Conservation (phyloP, 306 rosid species). For the Arachis stenosperma region DNA sequence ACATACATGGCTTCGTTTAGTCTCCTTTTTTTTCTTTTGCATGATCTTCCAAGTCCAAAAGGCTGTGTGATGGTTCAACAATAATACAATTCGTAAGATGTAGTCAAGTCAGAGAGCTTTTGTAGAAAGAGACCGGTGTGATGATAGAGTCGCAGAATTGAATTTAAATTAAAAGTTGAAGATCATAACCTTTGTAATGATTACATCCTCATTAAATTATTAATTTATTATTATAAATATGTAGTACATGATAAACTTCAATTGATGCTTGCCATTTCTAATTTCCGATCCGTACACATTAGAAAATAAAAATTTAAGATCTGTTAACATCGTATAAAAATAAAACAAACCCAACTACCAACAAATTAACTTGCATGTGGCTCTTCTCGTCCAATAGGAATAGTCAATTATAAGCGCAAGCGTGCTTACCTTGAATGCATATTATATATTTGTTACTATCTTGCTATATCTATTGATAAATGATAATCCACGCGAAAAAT, state of each 20-base stretch:
- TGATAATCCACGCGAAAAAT: no score
- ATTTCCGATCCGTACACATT: neutral
- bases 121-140: conserved; percentile 1
- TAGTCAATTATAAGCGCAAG: conserved; percentile 10
- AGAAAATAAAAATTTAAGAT: no score
- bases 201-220: neutral
- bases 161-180: conserved; percentile 5
- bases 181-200: conserved; percentile 29
- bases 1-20: neutral
- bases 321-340: no score
- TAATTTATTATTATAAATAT: no score
- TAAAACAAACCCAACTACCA: no score
- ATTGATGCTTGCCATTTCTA: neutral
- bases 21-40: neutral
- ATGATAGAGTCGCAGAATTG: neutral
- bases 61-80: conserved; percentile 13
- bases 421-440: neutral
- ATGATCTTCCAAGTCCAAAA: conserved; percentile 34
- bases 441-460: no score
- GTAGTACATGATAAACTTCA: neutral
- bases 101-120: conserved; percentile 26
- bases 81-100: conserved; percentile 25
- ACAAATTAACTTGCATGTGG: neutral
- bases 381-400: neutral
- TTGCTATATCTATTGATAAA: no score